phyloP scores from a whole-genome alignment of 345 rosid genomes.

The Gynandropsis gynandra region DNA sequence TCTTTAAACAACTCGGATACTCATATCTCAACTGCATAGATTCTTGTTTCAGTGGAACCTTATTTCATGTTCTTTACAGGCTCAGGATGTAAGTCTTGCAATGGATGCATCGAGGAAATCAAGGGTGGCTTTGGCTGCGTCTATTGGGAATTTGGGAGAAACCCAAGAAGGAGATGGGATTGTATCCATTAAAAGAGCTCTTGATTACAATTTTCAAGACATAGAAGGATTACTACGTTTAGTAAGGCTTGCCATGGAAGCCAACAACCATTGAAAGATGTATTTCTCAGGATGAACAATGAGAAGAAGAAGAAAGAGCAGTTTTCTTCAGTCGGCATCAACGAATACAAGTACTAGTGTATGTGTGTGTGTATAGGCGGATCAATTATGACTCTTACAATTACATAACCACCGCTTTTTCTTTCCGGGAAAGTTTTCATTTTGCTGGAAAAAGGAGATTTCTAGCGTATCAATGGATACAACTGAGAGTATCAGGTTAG shows the following conservation, averaged over 20 bases:
- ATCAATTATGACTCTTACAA: constrained; percentile 6
- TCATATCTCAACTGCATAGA: no score
- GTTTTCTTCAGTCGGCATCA: constrained; percentile 2
- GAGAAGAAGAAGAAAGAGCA: constrained; percentile 20
- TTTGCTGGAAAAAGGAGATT: neutral
- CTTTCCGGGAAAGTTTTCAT: no score
- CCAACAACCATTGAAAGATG: constrained; percentile 45
- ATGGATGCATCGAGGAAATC: constrained; percentile 97
- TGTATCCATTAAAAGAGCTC: constrained; percentile 63
- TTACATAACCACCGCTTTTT: no score
- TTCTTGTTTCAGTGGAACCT: neutral
- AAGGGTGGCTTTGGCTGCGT: constrained; percentile 54
- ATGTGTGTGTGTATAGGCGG: constrained; percentile 11
- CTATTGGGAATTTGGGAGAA: constrained; percentile 42
- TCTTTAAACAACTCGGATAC: no score
- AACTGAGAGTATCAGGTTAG: constrained; percentile 27
- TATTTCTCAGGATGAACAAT: constrained; percentile 13
- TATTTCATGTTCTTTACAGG: constrained; percentile 40
- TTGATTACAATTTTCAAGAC: constrained; percentile 93
- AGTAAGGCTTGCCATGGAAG: constrained; percentile 80
- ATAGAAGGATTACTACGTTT: constrained; percentile 67
- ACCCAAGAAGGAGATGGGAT: constrained; percentile 50
- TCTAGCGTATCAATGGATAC: neutral
- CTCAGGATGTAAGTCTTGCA: constrained; percentile 70
- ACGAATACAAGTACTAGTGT: constrained; percentile 13